Percentiles rank a stretch among this genome's conserved stretches.
Conservation (phyloP, 2,329 filamentous ascomycete species). For the Corynespora cassiicola region DNA sequence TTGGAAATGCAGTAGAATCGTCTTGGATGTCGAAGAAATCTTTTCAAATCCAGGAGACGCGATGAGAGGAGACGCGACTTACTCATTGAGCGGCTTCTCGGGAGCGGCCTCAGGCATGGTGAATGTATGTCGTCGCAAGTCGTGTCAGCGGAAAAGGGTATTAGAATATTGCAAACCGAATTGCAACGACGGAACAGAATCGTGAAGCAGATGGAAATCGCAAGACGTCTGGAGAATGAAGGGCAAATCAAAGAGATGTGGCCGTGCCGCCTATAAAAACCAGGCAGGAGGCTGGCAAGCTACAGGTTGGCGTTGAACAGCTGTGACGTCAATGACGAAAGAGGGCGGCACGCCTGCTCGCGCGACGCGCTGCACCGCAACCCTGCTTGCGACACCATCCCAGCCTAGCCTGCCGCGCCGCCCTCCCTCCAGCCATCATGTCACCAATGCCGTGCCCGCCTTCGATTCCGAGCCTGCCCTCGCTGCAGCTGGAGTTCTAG, state of each 20-base stretch:
- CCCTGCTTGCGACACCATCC: constrained; percentile 31
- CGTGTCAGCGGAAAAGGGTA: too few species aligned
- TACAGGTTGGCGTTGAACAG: constrained; percentile 17
- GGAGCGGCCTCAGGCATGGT: constrained; percentile 29
- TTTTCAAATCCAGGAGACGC: background rate
- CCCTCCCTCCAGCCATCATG: constrained; percentile 32
- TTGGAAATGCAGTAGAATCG: background rate
- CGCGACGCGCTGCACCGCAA: constrained; percentile 28
- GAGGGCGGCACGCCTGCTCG: constrained; percentile 22
- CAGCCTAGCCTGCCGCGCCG: constrained; percentile 22
- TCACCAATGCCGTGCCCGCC: constrained; percentile 34
- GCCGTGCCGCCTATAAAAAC: constrained; percentile 30
- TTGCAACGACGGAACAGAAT: too few species aligned
- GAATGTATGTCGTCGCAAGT: too few species aligned
- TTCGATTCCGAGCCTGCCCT: background rate
- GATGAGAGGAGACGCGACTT: constrained; percentile 14
- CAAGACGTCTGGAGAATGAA: background rate
- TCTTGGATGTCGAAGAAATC: background rate
- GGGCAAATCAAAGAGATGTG: constrained; percentile 20
- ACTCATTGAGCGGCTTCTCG: constrained; percentile 45
- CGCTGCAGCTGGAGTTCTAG: too few species aligned
- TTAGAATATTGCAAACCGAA: too few species aligned
- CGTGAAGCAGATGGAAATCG: too few species aligned
- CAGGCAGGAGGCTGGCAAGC: constrained; percentile 32
- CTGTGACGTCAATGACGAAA: constrained; percentile 41